These are phyloP conservation scores for Gossypium longicalyx DNA, from an alignment of 345 rosid species.

Conservation along the genomic window DNA sequence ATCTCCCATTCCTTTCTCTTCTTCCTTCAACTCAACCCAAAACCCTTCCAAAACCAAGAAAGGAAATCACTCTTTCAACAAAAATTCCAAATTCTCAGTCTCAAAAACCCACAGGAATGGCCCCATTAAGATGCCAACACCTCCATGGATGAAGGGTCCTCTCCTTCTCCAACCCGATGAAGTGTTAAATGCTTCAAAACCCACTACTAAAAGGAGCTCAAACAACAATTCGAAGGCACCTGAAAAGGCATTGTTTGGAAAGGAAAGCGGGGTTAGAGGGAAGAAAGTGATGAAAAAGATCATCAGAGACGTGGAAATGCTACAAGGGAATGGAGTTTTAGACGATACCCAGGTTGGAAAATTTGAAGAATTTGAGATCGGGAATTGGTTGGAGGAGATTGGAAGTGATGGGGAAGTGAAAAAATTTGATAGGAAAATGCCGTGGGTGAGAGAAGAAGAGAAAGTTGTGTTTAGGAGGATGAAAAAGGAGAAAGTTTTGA, in stretches of 20 bases:
- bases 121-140: slow-evolving; percentile 40
- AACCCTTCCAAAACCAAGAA: slow-evolving; percentile 7
- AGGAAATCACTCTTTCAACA: neutral
- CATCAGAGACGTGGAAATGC: slow-evolving; percentile 48
- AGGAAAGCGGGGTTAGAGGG: slow-evolving; percentile 71
- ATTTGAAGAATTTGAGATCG: slow-evolving; percentile 29
- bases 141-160: slow-evolving; percentile 78
- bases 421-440: slow-evolving; percentile 43
- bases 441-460: slow-evolving; percentile 53
- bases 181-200: slow-evolving; percentile 28
- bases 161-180: slow-evolving; percentile 51
- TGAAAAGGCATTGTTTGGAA: slow-evolving; percentile 54
- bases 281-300: slow-evolving; percentile 59
- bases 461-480: slow-evolving; percentile 37
- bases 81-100: slow-evolving; percentile 16
- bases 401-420: slow-evolving; percentile 11
- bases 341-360: slow-evolving; percentile 16
- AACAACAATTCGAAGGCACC: slow-evolving; percentile 27
- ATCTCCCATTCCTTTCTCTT: slow-evolving; percentile 12
- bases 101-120: slow-evolving; percentile 18
- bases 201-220: slow-evolving; percentile 19
- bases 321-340: slow-evolving; percentile 24
- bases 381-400: slow-evolving; percentile 25
- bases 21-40: slow-evolving; percentile 26
- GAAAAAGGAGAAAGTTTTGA: slow-evolving; percentile 52